These are phyloP conservation scores for Coniochaeta sp. DNA, from an alignment of 2,329 filamentous ascomycete genomes.

Conservation along the genomic window DNA sequence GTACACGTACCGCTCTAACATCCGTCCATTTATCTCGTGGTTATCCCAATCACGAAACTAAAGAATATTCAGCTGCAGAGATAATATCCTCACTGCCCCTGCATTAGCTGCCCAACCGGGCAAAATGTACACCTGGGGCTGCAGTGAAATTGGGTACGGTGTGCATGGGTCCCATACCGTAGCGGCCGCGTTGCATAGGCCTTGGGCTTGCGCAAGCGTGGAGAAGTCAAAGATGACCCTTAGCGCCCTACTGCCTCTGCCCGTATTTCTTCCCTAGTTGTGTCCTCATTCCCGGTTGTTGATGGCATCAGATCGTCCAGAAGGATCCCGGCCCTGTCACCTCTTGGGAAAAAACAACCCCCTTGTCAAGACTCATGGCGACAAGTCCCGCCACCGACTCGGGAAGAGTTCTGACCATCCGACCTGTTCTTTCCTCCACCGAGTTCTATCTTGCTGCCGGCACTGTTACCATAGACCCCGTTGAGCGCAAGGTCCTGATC, in stretches of 20 bases:
- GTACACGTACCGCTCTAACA: no score
- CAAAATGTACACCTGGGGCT: background rate
- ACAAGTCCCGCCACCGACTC: background rate
- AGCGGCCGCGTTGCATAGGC: background rate
- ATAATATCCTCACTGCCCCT: background rate
- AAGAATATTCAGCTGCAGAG: no score
- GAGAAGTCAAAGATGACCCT: background rate
- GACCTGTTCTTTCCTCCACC: slow-evolving; percentile 5
- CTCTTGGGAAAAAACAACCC: no score
- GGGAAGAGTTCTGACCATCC: background rate
- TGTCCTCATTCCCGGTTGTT: no score
- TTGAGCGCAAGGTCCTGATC: slow-evolving; percentile 5
- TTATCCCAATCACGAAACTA: no score
- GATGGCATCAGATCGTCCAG: no score
- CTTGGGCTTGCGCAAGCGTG: background rate
- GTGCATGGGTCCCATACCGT: background rate
- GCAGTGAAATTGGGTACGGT: background rate
- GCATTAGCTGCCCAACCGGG: background rate
- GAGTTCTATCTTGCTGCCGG: slow-evolving; percentile 10
- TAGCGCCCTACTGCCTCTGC: background rate
- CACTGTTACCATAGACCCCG: slow-evolving; percentile 9
- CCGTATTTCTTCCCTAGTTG: no score
- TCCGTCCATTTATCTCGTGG: no score
- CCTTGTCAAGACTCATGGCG: background rate
- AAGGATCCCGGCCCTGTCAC: no score